Conservation (phyloP, 1,139 yeast genomes). For the Scheffersomyces parashehatae region DNA sequence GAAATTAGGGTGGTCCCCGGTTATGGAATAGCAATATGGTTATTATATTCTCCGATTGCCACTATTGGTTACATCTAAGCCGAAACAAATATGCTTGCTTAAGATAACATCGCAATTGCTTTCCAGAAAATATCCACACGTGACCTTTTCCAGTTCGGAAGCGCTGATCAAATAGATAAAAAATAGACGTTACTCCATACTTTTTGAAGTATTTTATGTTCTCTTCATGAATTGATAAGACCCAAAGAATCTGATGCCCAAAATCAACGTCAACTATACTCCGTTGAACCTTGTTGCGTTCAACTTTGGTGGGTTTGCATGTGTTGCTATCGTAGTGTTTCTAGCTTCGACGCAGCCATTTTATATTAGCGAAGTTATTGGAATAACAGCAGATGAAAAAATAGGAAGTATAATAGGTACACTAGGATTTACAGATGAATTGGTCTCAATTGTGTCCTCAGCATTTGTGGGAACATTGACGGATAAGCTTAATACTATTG, state of each 20-base stretch:
- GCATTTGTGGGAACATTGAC: slow-evolving; percentile 66
- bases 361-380: slow-evolving; percentile 57
- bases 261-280: slow-evolving; percentile 7
- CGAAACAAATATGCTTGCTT: no score
- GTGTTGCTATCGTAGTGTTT: slow-evolving; percentile 66
- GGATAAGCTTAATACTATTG: slow-evolving; percentile 43
- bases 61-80: no score
- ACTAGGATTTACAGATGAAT: slow-evolving; percentile 64
- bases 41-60: no score
- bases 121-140: no score
- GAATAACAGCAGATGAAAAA: slow-evolving; percentile 33
- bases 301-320: slow-evolving; percentile 42
- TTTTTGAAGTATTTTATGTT: slow-evolving; percentile 1
- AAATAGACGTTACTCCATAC: not conserved
- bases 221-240: not conserved
- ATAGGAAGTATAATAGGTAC: slow-evolving; percentile 62
- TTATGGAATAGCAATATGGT: no score
- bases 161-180: slow-evolving; percentile 4
- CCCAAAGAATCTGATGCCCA: not conserved
- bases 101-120: no score
- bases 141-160: no score
- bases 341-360: slow-evolving; percentile 69
- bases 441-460: slow-evolving; percentile 52
- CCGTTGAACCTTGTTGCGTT: slow-evolving; percentile 18
- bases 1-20: no score